Base-by-base conservation (phyloP, 1,139 yeast species). In the Petasospora fabianii region DNA sequence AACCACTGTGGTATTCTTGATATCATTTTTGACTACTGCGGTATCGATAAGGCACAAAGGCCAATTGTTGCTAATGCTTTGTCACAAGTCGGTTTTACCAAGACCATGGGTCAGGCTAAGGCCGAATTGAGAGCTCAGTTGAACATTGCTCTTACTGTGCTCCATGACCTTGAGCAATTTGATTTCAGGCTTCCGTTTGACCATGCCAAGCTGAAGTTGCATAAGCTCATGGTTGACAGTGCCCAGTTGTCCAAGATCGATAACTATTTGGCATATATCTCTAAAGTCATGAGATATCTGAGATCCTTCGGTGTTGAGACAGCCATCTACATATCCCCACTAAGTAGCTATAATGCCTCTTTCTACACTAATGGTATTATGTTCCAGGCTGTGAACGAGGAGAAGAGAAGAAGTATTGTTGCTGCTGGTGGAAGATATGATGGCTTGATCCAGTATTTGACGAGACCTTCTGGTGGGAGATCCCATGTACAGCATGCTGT, bases 341-440 rank as follows among this genome's bases (percentile, higher is more conserved):
- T 92, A 59, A 77, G 90, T 53, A 87, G 86, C 52, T 86, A 86
- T 60, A 87, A 87, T 52, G 75, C 82, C 31, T 73, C 79, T 18
- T 90, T 87, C 56, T 92, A 88, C 57, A 66, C 70, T 26, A 80
- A 80, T 18, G 95, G 95, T 0, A 64, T 90, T 2, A 87, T 92
- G 95, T 92, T 90, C 56, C 95, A 87, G 54, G 88, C 84, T 0
- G 75, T 87, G 1, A 75, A 77, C 51, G 84, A 84, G 43, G 75
- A 69, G 60, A 62, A 44, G 27, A 60, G 60, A 33, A 60, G 60
- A 30, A 54, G 51, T 70, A 79, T 90, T 30, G 64, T 86, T 30
- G 94, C 94, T 11, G 92, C 95, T 1, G 98, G 98, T 33, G 98
- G 98, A 2, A 67, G 98, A 36, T 92, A 87, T 55, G 97, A 92